Evolutionary conservation across 345 rosid genomes (phyloP), one percentile per base, ranked within the genome.

Genomic region (Geranium rotundifolium): DNA sequence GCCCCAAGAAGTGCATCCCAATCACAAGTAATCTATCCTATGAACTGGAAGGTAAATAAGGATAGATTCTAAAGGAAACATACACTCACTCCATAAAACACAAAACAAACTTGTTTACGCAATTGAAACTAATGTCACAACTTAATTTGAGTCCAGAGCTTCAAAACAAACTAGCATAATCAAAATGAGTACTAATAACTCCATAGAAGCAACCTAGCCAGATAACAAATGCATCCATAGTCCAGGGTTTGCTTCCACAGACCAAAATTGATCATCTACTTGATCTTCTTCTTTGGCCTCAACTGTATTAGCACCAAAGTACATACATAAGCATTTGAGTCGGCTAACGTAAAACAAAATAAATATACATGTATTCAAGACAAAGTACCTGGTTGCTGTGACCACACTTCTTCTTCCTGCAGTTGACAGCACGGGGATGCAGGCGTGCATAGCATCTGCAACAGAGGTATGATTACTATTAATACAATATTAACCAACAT

Each of bases 391-490:
- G 97, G 74, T 91, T 90, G 86, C 96, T 90, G 70, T 90, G 97
- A 1, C 97, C 91, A 65, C 97, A 88, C 72, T 90, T 88, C 85
- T 86, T 86, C 72, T 91, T 91, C 86, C 96, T 74, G 81, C 96
- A 91, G 78, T 91, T 88, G 7, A 88, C 97, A 58, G 97, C 97
- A 57, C 95, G 84, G n/a, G 97, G 96, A 66, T 91, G 96, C 61
- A 88, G 77, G 55, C 91, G 89, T 0, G 97, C 97, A 72, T 91
- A 91, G 54, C 96, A 91, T 72, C 97, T 91, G 63, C 29, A 31
- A 41, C 10, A 41, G 14, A 41, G 50, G 37, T n/a, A 34, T 8
- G 41, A 41, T 6, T 6, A 13, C 10, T 13, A 41, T 31, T 31
- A 3, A 12, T 41, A 41, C 50, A 41, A 41, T 41, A 6, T 41